Conservation (phyloP, 805 yeast genomes). For the Yarrowia sp. region DNA sequence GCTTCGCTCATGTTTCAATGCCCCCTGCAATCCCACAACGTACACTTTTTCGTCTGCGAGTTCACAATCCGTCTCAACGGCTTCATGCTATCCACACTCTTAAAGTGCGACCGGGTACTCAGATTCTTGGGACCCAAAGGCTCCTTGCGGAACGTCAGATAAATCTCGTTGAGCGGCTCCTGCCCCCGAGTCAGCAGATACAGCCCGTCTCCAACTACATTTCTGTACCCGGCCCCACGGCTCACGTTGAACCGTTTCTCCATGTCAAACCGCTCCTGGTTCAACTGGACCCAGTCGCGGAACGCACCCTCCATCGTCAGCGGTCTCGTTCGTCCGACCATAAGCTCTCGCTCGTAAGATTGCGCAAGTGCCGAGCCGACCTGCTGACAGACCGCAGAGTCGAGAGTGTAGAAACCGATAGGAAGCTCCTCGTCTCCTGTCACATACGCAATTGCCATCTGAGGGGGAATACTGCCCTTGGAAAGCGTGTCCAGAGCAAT, state of each 20-base stretch:
- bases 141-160: neutral
- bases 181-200: neutral
- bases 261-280: no score
- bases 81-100: neutral
- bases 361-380: neutral
- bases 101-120: neutral
- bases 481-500: neutral
- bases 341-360: neutral
- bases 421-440: neutral
- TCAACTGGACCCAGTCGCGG: neutral
- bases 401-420: constrained; percentile 3
- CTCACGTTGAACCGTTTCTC: neutral
- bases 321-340: neutral
- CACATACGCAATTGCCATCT: neutral
- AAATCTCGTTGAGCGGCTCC: constrained; percentile 3
- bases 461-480: neutral
- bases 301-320: neutral
- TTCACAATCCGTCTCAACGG: neutral
- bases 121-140: neutral
- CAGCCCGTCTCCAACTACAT: constrained; percentile 2
- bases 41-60: neutral
- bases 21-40: neutral
- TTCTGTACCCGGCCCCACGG: neutral
- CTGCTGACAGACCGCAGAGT: neutral
- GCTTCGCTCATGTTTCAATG: neutral